Evolutionary conservation across 768 basidiomycete genomes (phyloP).

Genomic region (Naganishia onofrii): DNA sequence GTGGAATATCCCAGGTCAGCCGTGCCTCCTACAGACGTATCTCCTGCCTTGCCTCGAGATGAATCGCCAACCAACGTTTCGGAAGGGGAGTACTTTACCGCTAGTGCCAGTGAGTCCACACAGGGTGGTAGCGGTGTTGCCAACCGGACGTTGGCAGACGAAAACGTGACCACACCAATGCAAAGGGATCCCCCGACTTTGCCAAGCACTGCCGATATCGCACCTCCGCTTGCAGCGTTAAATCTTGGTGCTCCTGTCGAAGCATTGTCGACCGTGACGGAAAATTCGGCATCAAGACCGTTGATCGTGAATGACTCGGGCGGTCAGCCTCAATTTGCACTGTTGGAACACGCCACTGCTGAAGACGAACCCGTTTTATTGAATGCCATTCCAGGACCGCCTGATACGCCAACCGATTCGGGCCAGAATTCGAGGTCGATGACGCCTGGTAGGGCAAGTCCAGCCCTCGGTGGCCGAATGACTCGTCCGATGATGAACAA

Average conservation of each 20-base stretch:
- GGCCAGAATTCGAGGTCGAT: neutral
- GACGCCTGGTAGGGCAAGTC: neutral
- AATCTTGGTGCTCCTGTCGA: conserved; percentile 1
- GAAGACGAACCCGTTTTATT: conserved; percentile 9
- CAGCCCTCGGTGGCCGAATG: neutral
- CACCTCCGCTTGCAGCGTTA: neutral
- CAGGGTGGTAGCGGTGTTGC: neutral
- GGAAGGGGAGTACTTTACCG: neutral
- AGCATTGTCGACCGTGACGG: neutral
- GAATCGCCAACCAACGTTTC: neutral
- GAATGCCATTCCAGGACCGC: conserved; percentile 6
- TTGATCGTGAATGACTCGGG: neutral
- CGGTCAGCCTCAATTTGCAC: conserved; percentile 16
- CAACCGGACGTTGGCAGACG: neutral
- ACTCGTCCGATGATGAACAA: conserved; percentile 38
- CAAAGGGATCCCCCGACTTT: neutral
- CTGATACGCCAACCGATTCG: neutral
- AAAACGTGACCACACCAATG: neutral
- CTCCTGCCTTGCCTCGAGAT: neutral
- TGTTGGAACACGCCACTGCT: conserved; percentile 3
- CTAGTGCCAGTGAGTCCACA: neutral
- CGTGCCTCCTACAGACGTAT: neutral
- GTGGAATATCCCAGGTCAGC: neutral
- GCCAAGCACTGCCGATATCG: neutral
- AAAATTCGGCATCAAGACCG: neutral